Base-by-base conservation (phyloP, 352 stramenopile species). In the Pythium monospermum region DNA sequence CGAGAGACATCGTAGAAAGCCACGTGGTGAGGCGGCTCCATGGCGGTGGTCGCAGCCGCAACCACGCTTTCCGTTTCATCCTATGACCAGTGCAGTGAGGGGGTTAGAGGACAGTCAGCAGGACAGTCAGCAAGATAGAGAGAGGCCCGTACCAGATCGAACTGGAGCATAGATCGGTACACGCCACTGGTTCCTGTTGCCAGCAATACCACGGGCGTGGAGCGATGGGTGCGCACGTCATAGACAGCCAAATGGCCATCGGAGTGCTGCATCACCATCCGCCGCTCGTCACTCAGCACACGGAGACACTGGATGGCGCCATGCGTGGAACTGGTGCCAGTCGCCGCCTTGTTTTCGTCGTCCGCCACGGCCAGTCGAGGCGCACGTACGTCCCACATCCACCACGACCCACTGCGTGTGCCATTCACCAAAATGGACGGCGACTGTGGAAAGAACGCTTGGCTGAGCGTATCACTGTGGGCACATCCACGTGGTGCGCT, bases 211-310 rank as follows among this genome's bases (percentile, higher is more conserved):
- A 53, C 47, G 4, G 36, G 23, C 2, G 48, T 31, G 15, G 25
- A 31, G 3, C 18, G 10, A 15, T n/a, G 15, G 2, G 36, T 46
- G 3, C 77, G 73, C 11, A 80, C 42, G 53, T 88, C 77, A 21
- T 83, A 15, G 7, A 86, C 39, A 6, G 45, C 39, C 12, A 86
- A 59, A 16, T 74, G 59, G 2, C 71, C 68, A 37, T 74, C 64
- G 2, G 77, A 86, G 33, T 61, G 45, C 36, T 85, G 72, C 16
- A 71, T 36, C 3, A 88, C 26, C 6, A 73, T 57, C 33, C 61
- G 59, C 16, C 59, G 35, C 33, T 61, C 62, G 46, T 85, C 73
- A 7, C 47, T 57, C 15, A 88, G 49, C 23, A 77, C 39, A 2
- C 37, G 53, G 8, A 54, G 25, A 25, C 36, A 50, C 22, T 39